Evolutionary conservation across 163 green algal genomes (phyloP), one percentile per base, ranked within the genome.

Genomic region (Chlorella variabilis): DNA sequence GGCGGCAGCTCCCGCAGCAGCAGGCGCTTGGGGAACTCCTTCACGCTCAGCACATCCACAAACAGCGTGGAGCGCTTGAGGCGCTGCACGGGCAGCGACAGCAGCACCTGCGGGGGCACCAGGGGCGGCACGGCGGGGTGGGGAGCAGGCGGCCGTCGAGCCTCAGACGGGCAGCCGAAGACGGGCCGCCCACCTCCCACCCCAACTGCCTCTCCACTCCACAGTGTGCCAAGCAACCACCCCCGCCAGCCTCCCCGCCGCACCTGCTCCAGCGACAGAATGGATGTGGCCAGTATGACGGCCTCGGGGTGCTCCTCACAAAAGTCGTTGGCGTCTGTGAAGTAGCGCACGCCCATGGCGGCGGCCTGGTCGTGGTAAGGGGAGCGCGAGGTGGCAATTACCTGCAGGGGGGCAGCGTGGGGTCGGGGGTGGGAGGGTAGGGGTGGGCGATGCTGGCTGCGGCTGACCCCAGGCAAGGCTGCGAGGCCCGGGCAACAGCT

Each of bases 11-110:
- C 41, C 23, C 84, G 76, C 65, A 98, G 91, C 70, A 99, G 87
- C 81, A 99, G 85, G 69, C 92, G 90, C 87, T 98, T 98, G 17
- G 97, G 97, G 79, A 99, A 99, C 83, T 96, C 93, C 89, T 99
- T 99, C 21, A 99, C 97, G 17, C 92, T 98, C 18, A 99, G 88
- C 58, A 99, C 96, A 77, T 99, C 97, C 39, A 99, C 97, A 80
- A 99, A 95, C 25, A 99, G 90, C 8, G 97, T 99, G 84, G 80
- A 96, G 27, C 95, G 92, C 70, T 92, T 95, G 15, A 99, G 89
- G 17, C 97, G 91, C 84, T 95, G 89, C 39, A 99, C 56, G 0
- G 97, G 97, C 74, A 99, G 86, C 2, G 56, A 61, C 0, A 59
- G 34, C 21, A 99, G 84, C 8, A 98, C 95, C 63, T 84, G 48